Evolutionary conservation across 2,329 filamentous ascomycete genomes (phyloP).

Genomic region (Daldinia sp.): DNA sequence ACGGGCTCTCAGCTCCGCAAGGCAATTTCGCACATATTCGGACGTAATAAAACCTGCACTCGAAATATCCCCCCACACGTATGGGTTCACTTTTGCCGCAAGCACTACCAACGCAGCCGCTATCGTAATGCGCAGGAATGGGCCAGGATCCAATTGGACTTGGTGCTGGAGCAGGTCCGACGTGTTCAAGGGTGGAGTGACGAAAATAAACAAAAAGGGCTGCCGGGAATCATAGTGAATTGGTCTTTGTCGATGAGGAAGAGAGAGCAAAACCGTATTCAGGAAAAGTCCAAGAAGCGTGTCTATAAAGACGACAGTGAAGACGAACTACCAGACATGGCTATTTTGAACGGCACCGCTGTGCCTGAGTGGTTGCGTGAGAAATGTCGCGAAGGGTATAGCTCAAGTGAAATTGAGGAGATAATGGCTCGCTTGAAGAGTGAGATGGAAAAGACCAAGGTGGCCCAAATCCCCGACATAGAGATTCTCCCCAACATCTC

Average conservation of each 20-base stretch:
- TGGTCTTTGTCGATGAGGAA: conserved; percentile 75
- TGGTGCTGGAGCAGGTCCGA: conserved; percentile 72
- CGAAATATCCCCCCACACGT: conserved; percentile 74
- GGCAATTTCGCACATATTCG: conserved; percentile 84
- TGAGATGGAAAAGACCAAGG: conserved; percentile 58
- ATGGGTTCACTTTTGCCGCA: conserved; percentile 83
- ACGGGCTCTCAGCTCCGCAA: conserved; percentile 75
- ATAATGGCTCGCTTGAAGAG: conserved; percentile 61
- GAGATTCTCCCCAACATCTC: conserved; percentile 69
- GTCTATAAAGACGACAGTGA: conserved; percentile 50
- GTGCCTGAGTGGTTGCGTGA: conserved; percentile 64
- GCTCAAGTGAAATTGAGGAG: conserved; percentile 60
- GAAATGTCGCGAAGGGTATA: conserved; percentile 61
- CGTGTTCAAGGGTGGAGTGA: conserved; percentile 74
- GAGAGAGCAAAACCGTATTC: conserved; percentile 71
- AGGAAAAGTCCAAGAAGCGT: conserved; percentile 55
- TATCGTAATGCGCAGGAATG: conserved; percentile 75
- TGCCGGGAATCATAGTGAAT: conserved; percentile 62
- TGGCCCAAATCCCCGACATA: conserved; percentile 67
- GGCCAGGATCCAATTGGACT: conserved; percentile 71
- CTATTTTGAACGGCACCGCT: conserved; percentile 55
- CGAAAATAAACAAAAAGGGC: conserved; percentile 56
- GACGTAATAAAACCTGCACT: conserved; percentile 83
- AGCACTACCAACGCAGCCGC: conserved; percentile 82
- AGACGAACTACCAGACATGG: conserved; percentile 50